phyloP scores from a whole-genome alignment of 1,284 basidiomycete species.

The Puccinia hordei region DNA sequence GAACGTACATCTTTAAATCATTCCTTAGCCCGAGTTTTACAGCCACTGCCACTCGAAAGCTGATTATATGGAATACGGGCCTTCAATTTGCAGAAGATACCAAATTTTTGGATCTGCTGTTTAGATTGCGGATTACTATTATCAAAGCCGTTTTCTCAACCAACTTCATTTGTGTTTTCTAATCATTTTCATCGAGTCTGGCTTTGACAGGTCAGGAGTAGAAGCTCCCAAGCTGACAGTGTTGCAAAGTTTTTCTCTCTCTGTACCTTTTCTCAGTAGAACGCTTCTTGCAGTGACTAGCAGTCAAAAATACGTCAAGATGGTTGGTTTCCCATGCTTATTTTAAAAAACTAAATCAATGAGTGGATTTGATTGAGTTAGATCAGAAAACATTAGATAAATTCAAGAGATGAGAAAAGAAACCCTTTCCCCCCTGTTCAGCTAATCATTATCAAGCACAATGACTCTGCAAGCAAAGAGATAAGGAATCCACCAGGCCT shows the following conservation, averaged over 20 bases:
- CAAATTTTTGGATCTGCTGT: constrained; percentile 74
- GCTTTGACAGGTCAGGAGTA: background rate
- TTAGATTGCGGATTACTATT: constrained; percentile 15
- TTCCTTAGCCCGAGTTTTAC: constrained; percentile 84
- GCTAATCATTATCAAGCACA: no score
- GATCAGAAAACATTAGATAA: no score
- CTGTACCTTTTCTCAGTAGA: background rate
- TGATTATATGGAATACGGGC: constrained; percentile 95
- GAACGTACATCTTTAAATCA: background rate
- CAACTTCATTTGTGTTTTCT: background rate
- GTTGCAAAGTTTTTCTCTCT: background rate
- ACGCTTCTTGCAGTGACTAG: background rate
- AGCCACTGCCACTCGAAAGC: constrained; percentile 95
- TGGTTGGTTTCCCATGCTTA: background rate
- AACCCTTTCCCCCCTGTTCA: no score
- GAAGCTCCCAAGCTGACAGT: background rate
- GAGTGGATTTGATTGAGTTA: background rate
- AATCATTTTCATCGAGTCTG: background rate
- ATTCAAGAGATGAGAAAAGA: no score
- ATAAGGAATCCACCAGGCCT: no score
- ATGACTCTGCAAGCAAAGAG: no score
- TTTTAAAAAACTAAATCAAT: background rate
- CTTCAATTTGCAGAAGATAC: constrained; percentile 90
- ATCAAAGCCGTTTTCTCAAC: background rate
- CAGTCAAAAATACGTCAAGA: background rate